phyloP scores from a whole-genome alignment of 2,329 filamentous ascomycete genomes.

The Didymosphaeria variabile region DNA sequence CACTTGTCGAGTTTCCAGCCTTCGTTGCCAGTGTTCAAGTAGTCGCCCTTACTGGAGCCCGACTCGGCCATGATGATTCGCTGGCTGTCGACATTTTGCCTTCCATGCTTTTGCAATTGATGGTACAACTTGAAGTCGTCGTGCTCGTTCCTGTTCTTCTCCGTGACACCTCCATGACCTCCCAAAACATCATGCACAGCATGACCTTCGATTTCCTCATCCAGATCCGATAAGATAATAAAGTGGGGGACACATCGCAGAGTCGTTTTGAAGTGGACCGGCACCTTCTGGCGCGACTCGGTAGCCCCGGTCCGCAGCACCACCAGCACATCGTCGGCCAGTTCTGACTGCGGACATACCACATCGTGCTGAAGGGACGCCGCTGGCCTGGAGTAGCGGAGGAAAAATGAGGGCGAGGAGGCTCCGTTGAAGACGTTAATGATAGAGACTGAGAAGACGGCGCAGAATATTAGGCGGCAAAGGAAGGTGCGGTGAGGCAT shows the following conservation, averaged over 20 bases:
- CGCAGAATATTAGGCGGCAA: conserved; percentile 44
- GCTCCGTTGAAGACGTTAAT: conserved; percentile 46
- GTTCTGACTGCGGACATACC: conserved; percentile 43
- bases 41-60: conserved; percentile 46
- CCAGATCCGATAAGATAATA: conserved; percentile 67
- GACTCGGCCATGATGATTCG: conserved; percentile 41
- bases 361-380: conserved; percentile 28
- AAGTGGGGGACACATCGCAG: conserved; percentile 65
- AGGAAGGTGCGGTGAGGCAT: conserved; percentile 47
- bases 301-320: conserved; percentile 69
- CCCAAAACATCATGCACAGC: conserved; percentile 60
- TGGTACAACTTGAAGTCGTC: conserved; percentile 64
- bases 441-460: conserved; percentile 44
- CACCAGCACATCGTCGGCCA: conserved; percentile 63
- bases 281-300: conserved; percentile 65
- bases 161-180: conserved; percentile 55
- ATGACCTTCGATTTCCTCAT: conserved; percentile 61
- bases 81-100: conserved; percentile 50
- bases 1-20: conserved; percentile 67
- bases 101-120: conserved; percentile 56
- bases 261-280: conserved; percentile 65
- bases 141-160: conserved; percentile 49
- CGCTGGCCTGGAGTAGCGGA: conserved; percentile 34
- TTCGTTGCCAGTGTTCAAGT: conserved; percentile 44
- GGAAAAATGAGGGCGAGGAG: conserved; percentile 40